Evolutionary conservation across 2,329 filamentous ascomycete species (phyloP).

Genomic region (Phaeosphaeria sp.): DNA sequence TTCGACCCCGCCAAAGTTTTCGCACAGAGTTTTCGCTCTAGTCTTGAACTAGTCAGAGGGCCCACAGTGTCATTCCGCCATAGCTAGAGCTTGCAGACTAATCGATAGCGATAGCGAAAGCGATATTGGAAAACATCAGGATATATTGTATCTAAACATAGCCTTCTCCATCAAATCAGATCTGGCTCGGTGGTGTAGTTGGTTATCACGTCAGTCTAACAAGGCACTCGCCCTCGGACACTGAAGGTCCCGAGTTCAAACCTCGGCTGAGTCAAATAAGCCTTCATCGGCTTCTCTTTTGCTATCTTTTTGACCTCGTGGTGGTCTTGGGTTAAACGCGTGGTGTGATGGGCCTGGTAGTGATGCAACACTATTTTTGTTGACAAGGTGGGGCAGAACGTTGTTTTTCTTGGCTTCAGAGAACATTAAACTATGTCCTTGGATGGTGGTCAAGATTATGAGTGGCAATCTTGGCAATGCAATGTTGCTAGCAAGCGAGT

Average conservation of each 20-base stretch:
- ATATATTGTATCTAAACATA: too few relatives aligned
- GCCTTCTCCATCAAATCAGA: conserved; percentile 41
- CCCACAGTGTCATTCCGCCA: too few relatives aligned
- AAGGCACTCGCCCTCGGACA: conserved; percentile 18
- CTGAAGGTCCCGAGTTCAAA: conserved; percentile 10
- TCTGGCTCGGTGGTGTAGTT: conserved; percentile 51
- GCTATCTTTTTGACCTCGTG: neutral
- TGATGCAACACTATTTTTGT: neutral
- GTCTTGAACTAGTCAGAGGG: too few relatives aligned
- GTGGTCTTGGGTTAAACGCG: neutral
- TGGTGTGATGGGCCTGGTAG: neutral
- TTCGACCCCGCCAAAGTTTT: too few relatives aligned
- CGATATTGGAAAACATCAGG: too few relatives aligned
- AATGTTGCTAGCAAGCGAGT: neutral
- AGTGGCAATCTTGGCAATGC: neutral
- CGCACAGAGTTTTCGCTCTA: too few relatives aligned
- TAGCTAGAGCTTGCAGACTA: too few relatives aligned
- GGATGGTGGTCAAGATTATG: neutral
- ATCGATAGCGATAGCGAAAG: too few relatives aligned
- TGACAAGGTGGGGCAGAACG: neutral
- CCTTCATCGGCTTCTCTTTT: neutral
- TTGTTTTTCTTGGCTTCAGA: neutral
- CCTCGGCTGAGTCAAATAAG: conserved; percentile 4
- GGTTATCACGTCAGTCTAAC: conserved; percentile 57
- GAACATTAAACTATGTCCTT: neutral